Conservation (phyloP, 1,284 basidiomycete genomes). For the Ustilago shanxiensis region DNA sequence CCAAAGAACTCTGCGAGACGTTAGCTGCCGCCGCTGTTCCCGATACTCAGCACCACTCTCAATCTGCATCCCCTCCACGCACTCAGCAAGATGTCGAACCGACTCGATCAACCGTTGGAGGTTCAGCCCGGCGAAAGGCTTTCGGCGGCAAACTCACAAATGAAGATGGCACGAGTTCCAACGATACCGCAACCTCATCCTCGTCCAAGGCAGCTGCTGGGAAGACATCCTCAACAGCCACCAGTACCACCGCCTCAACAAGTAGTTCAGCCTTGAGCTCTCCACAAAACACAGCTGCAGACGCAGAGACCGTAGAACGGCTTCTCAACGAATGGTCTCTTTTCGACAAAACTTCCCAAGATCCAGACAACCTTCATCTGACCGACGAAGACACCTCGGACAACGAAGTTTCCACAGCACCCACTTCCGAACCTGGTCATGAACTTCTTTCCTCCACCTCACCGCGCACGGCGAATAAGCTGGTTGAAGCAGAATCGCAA, state of each 20-base stretch:
- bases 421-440: conserved; percentile 2
- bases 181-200: not conserved
- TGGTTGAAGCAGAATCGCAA: conserved; percentile 3
- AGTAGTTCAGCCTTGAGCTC: conserved; percentile 5
- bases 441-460: not conserved
- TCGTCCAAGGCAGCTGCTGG: not conserved
- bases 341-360: conserved; percentile 31
- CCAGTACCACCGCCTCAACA: not conserved
- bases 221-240: not conserved
- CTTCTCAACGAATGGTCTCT: conserved; percentile 53
- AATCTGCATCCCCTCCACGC: not conserved
- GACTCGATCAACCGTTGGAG: not conserved
- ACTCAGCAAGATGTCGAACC: not conserved
- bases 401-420: conserved; percentile 13
- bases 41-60: not conserved
- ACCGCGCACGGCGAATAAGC: not conserved
- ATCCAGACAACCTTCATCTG: conserved; percentile 42
- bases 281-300: conserved; percentile 10
- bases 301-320: conserved; percentile 39
- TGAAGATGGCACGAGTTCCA: not conserved
- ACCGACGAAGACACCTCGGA: conserved; percentile 53
- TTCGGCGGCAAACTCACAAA: conserved; percentile 36
- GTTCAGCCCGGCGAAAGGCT: conserved; percentile 10
- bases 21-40: conserved; percentile 42
- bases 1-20: conserved; percentile 46